Conservation (phyloP, 2,329 filamentous ascomycete genomes). For the Cladophialophora carrionii region DNA sequence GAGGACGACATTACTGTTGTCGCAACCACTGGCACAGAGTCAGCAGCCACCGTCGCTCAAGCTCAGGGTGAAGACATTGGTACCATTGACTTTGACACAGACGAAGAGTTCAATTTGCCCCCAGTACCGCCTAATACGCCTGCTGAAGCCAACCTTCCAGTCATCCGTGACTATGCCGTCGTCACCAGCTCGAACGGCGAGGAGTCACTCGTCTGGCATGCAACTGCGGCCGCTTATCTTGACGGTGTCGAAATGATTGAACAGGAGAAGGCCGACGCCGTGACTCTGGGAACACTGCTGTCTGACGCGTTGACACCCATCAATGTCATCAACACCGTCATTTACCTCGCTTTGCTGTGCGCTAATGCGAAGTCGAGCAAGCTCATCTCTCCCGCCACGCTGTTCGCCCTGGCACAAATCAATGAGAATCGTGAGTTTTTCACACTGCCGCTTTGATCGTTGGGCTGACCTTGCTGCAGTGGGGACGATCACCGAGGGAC, state of each 20-base stretch:
- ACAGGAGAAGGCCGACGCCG: slow-evolving; percentile 9
- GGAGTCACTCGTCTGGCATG: background rate
- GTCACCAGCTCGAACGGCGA: background rate
- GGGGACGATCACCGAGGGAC: slow-evolving; percentile 20
- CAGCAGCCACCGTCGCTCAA: background rate
- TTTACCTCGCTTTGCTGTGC: slow-evolving; percentile 15
- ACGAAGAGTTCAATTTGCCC: background rate
- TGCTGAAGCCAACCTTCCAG: background rate
- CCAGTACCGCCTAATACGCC: background rate
- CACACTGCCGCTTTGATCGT: background rate
- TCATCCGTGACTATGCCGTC: background rate
- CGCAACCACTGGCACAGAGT: background rate
- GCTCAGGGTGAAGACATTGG: background rate
- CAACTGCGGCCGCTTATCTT: background rate
- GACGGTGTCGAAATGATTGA: slow-evolving; percentile 23
- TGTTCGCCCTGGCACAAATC: slow-evolving; percentile 25
- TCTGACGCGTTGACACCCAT: slow-evolving; percentile 5
- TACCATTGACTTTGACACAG: background rate
- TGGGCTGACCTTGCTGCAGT: slow-evolving; percentile 12
- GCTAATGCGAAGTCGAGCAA: slow-evolving; percentile 4
- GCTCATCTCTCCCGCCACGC: background rate
- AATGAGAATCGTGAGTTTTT: slow-evolving; percentile 27
- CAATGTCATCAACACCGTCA: slow-evolving; percentile 11
- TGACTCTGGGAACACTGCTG: slow-evolving; percentile 6
- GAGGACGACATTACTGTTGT: background rate